Conservation (phyloP, 2,329 filamentous ascomycete genomes). For the Phaeomoniella chlamydospora region DNA sequence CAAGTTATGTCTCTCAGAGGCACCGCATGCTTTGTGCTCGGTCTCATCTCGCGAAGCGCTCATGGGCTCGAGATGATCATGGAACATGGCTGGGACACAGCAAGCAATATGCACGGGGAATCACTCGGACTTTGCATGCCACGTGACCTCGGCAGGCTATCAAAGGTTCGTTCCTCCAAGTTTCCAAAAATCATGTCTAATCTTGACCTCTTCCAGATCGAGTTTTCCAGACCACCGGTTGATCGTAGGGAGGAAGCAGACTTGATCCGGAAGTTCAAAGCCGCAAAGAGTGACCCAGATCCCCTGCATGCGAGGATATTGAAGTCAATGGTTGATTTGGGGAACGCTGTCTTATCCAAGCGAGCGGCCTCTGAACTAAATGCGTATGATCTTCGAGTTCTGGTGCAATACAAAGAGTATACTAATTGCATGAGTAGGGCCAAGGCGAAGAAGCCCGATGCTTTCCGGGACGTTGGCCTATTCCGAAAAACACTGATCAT, state of each 20-base stretch:
- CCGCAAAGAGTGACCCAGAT: constrained; percentile 48
- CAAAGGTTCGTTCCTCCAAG: constrained; percentile 43
- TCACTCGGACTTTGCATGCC: constrained; percentile 84
- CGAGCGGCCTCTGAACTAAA: constrained; percentile 70
- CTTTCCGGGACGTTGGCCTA: constrained; percentile 61
- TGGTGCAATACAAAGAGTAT: constrained; percentile 7
- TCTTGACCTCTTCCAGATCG: neutral
- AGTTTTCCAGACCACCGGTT: neutral
- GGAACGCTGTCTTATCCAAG: constrained; percentile 86
- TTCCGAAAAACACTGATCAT: constrained; percentile 78
- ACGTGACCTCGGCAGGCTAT: constrained; percentile 59
- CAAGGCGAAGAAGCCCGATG: constrained; percentile 57
- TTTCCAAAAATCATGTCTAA: neutral
- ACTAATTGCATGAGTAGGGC: constrained; percentile 39
- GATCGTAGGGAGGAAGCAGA: constrained; percentile 12
- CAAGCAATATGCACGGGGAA: constrained; percentile 66
- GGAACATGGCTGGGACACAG: constrained; percentile 85
- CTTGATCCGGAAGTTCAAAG: constrained; percentile 35
- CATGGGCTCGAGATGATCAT: constrained; percentile 86
- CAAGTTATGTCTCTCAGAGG: constrained; percentile 86
- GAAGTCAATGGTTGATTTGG: constrained; percentile 72
- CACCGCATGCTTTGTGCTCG: constrained; percentile 91
- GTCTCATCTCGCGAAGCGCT: constrained; percentile 77
- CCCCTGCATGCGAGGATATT: constrained; percentile 58
- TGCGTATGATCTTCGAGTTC: constrained; percentile 23